These are phyloP conservation scores for Plasmodium blacklocki DNA, from an alignment of 169 alveolate species.

Conservation along the genomic window DNA sequence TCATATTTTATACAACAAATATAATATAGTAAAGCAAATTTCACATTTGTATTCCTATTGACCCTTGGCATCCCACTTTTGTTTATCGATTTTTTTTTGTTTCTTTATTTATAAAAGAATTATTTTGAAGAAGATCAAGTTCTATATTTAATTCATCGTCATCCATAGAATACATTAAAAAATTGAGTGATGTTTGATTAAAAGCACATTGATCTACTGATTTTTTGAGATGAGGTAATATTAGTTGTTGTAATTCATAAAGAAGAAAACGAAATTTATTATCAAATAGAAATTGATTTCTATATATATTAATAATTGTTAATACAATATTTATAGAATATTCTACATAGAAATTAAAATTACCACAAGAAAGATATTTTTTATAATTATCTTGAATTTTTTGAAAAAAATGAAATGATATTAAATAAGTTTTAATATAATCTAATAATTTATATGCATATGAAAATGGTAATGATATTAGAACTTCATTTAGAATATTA, in stretches of 20 bases:
- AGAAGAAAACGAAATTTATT: conserved; percentile 54
- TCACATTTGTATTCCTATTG: no score
- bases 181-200: conserved; percentile 61
- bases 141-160: conserved; percentile 23
- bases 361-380: conserved; percentile 41
- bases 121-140: neutral
- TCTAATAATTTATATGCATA: conserved; percentile 81
- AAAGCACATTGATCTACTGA: conserved; percentile 49
- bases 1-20: no score
- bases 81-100: neutral
- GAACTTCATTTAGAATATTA: conserved; percentile 78
- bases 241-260: conserved; percentile 49
- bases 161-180: conserved; percentile 27
- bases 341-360: conserved; percentile 52
- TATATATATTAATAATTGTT: conserved; percentile 63
- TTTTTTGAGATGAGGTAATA: conserved; percentile 33
- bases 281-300: conserved; percentile 71
- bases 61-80: neutral
- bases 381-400: conserved; percentile 41
- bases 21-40: no score
- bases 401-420: conserved; percentile 73
- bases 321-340: conserved; percentile 53
- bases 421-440: conserved; percentile 75
- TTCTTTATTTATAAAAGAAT: no score
- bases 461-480: conserved; percentile 82